Evolutionary conservation across 257 asterid species (phyloP).

Genomic region (Petunia secreta): DNA sequence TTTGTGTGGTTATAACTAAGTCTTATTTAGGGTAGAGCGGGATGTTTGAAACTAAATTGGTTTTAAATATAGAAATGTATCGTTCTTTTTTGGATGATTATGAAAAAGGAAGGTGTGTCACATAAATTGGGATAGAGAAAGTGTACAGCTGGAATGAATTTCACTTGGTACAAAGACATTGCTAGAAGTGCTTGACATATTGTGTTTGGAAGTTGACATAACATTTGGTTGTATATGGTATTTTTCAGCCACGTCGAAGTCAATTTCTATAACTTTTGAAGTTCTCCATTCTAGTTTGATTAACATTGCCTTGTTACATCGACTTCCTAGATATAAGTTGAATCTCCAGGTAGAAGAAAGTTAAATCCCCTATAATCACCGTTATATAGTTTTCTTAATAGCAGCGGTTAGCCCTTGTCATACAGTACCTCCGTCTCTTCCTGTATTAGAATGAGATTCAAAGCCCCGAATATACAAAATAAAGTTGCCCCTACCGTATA

Average conservation of each 20-base stretch:
- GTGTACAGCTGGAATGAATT: neutral
- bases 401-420: neutral
- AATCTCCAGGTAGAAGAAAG: slow-evolving; percentile 6
- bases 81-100: too few species aligned
- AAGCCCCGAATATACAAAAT: neutral
- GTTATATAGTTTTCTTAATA: neutral
- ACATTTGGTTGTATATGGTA: neutral
- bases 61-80: too few species aligned
- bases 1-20: too few species aligned
- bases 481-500: neutral
- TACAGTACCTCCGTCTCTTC: neutral
- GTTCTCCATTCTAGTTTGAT: too few species aligned
- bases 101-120: too few species aligned
- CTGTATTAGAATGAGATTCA: neutral
- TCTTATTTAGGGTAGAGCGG: too few species aligned
- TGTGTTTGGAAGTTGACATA: neutral
- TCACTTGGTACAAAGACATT: slow-evolving; percentile 9
- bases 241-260: neutral
- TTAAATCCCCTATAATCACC: neutral
- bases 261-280: neutral
- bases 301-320: neutral
- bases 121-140: too few species aligned
- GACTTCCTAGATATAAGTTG: neutral
- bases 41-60: too few species aligned
- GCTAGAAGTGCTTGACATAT: neutral